These are phyloP conservation scores for Monosporozyma aquatica DNA, from an alignment of 805 yeast species.

Conservation along the genomic window DNA sequence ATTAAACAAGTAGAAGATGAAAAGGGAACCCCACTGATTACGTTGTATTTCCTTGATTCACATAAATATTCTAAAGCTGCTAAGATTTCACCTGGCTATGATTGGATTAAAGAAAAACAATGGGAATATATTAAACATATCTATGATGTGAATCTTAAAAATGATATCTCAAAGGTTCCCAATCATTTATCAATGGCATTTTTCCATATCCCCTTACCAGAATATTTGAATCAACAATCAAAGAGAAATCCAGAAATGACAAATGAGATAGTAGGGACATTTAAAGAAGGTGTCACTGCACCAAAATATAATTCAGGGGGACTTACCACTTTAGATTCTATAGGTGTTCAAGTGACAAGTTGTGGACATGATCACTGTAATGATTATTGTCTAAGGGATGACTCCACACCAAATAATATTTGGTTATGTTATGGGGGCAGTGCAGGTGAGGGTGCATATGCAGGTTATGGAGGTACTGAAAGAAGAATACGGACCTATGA, in stretches of 20 bases:
- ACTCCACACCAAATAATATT: constrained; percentile 31
- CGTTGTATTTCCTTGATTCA: constrained; percentile 73
- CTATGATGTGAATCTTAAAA: constrained; percentile 21
- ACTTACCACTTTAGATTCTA: constrained; percentile 43
- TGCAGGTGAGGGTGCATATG: constrained; percentile 92
- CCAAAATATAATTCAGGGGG: constrained; percentile 65
- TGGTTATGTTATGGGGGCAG: constrained; percentile 96
- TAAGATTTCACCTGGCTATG: constrained; percentile 70
- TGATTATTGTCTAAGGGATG: constrained; percentile 71
- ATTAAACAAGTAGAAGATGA: constrained; percentile 38
- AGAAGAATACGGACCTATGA: constrained; percentile 71
- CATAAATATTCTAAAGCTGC: constrained; percentile 66
- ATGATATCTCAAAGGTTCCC: constrained; percentile 27
- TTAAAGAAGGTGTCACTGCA: constrained; percentile 69
- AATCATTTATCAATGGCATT: constrained; percentile 73
- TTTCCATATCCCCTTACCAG: constrained; percentile 91
- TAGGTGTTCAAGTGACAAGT: constrained; percentile 65
- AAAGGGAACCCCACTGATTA: constrained; percentile 36
- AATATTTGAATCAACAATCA: constrained; percentile 45
- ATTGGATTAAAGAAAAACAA: constrained; percentile 71
- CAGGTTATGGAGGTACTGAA: constrained; percentile 81
- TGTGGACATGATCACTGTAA: constrained; percentile 97
- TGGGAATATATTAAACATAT: constrained; percentile 43
- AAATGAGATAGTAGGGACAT: constrained; percentile 46
- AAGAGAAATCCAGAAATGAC: constrained; percentile 24